phyloP scores from a whole-genome alignment of 1,284 basidiomycete genomes.

The Leccinum subatratum region DNA sequence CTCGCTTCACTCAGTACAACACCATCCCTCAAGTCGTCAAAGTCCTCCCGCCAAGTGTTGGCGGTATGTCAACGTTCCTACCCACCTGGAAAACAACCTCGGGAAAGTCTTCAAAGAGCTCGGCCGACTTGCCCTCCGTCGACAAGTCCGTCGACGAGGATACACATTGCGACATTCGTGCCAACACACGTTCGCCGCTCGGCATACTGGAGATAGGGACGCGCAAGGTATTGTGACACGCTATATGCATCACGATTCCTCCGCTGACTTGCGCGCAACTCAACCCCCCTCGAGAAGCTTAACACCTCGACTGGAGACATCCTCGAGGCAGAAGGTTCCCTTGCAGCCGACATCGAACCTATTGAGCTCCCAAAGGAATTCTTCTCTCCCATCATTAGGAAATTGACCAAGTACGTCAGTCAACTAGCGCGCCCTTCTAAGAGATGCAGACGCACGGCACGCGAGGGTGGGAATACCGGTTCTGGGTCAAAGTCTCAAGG shows the following conservation, averaged over 20 bases:
- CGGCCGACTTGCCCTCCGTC: constrained; percentile 30
- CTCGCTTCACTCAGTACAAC: constrained; percentile 18
- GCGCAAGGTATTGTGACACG: constrained; percentile 50
- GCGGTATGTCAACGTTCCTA: constrained; percentile 62
- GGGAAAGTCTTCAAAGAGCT: constrained; percentile 27
- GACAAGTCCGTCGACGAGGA: constrained; percentile 54
- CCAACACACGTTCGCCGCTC: constrained; percentile 45
- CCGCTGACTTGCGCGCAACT: constrained; percentile 9
- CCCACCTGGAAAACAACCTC: constrained; percentile 43
- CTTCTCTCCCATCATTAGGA: constrained; percentile 67
- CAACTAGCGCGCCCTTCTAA: constrained; percentile 63
- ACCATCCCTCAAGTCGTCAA: constrained; percentile 24
- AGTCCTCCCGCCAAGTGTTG: constrained; percentile 39
- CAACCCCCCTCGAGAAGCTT: constrained; percentile 73
- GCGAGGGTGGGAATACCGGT: constrained; percentile 35
- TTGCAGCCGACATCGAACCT: constrained; percentile 61
- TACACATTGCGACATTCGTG: constrained; percentile 24
- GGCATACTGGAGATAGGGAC: constrained; percentile 70
- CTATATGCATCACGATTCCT: neutral
- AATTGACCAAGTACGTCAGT: constrained; percentile 63
- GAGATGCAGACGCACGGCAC: constrained; percentile 44
- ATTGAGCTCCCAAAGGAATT: constrained; percentile 57
- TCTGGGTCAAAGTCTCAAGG: constrained; percentile 45
- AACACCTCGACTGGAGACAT: constrained; percentile 73
- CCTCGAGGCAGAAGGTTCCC: constrained; percentile 81